Base-by-base conservation (phyloP, 2,329 filamentous ascomycete genomes). In the Trichoderma sp. region DNA sequence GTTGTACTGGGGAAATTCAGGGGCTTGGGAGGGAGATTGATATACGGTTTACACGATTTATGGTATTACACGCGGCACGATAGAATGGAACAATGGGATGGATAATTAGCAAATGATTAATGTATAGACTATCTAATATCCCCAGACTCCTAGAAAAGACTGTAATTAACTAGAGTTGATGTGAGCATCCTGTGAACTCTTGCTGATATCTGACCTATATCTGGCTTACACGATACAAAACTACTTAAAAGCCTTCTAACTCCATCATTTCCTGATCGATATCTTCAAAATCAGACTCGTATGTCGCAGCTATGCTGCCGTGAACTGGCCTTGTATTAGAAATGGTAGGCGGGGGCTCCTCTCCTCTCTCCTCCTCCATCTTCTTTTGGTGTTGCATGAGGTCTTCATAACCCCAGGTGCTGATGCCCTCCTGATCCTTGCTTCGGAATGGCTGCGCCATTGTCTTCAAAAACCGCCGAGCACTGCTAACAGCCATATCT, bases 361-460 rank as follows among this genome's bases (percentile, higher is more conserved):
- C 88, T 84, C 75, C 93, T 74, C 84, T 87, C 75, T 93, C 91
- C 74, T 90, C 84, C 72, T 93, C 91, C 76, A 89, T 84, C 81
- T 93, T 93, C 79, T 90, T 88, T 84, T 97, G 92, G 82, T 97
- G 92, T 64, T 84, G 86, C 81, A 91, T 88, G 66, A 98, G 82
- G 78, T 98, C 94, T 72, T 89, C 88, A 53, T 93, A 84, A 72
- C 91, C 94, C 96, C 96, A 99, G 11, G 93, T 97, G 77, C 93
- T 96, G 77, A 98, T 93, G 0, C 95, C 96, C 75, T 98, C 95
- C 78, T 97, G 94, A 79, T 97, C 91, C 75, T 88, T 91, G 0
- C 90, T 85, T 58, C 89, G 89, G 83, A 97, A 97, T 4, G 95
- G 95, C 79, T 97, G 94, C 5, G 93, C 95, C 93, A 99, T 99